A percentile compares a stretch with the other conserved stretches of the same genome.
Evolutionary conservation across 129 eudicot species (phyloP).

Genomic region (Artemisia argyi): DNA sequence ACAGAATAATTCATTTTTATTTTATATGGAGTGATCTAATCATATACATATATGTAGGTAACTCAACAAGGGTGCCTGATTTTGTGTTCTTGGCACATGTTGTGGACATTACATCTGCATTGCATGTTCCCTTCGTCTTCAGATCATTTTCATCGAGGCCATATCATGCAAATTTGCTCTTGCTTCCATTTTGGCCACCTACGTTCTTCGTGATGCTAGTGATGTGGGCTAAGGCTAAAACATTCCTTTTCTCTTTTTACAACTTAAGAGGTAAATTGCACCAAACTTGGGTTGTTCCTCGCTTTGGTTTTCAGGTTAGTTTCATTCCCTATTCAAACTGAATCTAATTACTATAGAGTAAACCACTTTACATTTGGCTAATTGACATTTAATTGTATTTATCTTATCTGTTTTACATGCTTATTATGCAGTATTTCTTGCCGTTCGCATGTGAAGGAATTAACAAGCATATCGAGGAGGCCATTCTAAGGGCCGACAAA

Average conservation of each 20-base stretch:
- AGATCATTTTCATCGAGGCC: conserved; percentile 62
- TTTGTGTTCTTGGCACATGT: conserved; percentile 91
- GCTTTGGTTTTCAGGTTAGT: conserved; percentile 83
- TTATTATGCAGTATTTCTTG: conserved; percentile 68
- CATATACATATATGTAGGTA: conserved; percentile 31
- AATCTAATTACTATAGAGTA: too few species aligned
- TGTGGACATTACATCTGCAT: conserved; percentile 72
- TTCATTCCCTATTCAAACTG: neutral
- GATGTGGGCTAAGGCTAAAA: conserved; percentile 88
- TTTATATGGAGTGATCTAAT: neutral
- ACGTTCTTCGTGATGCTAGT: conserved; percentile 48
- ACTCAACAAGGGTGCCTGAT: conserved; percentile 54
- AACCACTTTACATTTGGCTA: neutral
- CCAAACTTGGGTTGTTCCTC: conserved; percentile 91
- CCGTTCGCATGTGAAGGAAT: conserved; percentile 87
- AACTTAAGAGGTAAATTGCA: conserved; percentile 65
- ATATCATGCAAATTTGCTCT: conserved; percentile 32
- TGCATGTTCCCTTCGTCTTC: conserved; percentile 62
- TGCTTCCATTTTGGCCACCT: conserved; percentile 47
- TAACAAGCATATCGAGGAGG: conserved; percentile 83
- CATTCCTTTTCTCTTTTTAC: conserved; percentile 68
- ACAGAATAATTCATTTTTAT: conserved; percentile 1
- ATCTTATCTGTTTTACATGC: neutral
- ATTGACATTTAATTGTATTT: neutral
- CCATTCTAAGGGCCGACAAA: conserved; percentile 82